phyloP scores from a whole-genome alignment of 2,329 filamentous ascomycete species.

The Thyridium curvatum region DNA sequence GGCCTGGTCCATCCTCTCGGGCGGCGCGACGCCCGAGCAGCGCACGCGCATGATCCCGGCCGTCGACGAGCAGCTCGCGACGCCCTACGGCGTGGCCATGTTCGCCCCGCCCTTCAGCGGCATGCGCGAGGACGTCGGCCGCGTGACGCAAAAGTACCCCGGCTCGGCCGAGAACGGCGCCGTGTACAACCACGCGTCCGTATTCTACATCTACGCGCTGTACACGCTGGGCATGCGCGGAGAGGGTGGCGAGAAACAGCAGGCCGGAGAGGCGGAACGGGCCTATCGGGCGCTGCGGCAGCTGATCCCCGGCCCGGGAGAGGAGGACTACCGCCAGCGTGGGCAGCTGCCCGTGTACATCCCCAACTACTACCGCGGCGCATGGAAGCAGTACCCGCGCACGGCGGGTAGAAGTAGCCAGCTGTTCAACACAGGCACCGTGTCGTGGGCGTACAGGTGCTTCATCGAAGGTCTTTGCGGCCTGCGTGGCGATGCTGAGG shows the following conservation, averaged over 20 bases:
- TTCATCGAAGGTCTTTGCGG: slow-evolving; percentile 51
- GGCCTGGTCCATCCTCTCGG: slow-evolving; percentile 47
- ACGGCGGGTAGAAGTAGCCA: slow-evolving; percentile 51
- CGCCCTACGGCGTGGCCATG: slow-evolving; percentile 49
- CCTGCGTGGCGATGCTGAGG: slow-evolving; percentile 39
- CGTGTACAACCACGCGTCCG: slow-evolving; percentile 51
- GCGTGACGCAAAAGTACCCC: slow-evolving; percentile 52
- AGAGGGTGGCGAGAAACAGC: too few species aligned
- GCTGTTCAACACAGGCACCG: slow-evolving; percentile 52
- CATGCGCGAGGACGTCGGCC: slow-evolving; percentile 53
- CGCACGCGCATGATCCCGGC: slow-evolving; percentile 34
- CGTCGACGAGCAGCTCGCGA: slow-evolving; percentile 43
- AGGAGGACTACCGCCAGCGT: slow-evolving; percentile 42
- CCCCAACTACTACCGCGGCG: slow-evolving; percentile 53
- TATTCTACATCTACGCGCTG: slow-evolving; percentile 48
- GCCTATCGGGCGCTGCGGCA: slow-evolving; percentile 44
- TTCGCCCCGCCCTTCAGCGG: slow-evolving; percentile 46
- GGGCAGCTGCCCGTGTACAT: slow-evolving; percentile 52
- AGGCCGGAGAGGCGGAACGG: slow-evolving; percentile 35
- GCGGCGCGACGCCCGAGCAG: slow-evolving; percentile 37
- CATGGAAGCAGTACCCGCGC: slow-evolving; percentile 37
- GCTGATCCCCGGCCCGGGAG: slow-evolving; percentile 46
- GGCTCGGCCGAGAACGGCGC: slow-evolving; percentile 52
- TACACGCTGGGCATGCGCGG: slow-evolving; percentile 35
- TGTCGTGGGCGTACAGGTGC: slow-evolving; percentile 49